Evolutionary conservation across 2,329 filamentous ascomycete species (phyloP).

Genomic region (Myriosclerotinia scirpicola): DNA sequence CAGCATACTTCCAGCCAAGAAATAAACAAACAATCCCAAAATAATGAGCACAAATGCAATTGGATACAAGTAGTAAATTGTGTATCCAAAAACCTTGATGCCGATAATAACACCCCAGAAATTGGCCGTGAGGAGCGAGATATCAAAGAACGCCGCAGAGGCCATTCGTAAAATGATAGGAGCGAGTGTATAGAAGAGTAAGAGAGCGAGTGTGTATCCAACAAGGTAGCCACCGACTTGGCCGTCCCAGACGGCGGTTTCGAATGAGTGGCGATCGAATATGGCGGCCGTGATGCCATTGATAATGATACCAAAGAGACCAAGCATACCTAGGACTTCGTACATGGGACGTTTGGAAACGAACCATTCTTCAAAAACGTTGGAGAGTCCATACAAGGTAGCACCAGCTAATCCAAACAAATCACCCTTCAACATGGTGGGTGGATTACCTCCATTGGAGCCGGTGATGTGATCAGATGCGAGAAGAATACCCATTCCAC

Average conservation of each 20-base stretch:
- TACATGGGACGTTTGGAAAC: slow-evolving; percentile 84
- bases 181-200: slow-evolving; percentile 83
- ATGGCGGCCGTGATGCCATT: slow-evolving; percentile 89
- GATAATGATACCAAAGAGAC: slow-evolving; percentile 84
- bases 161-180: slow-evolving; percentile 88
- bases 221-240: slow-evolving; percentile 76
- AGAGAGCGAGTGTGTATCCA: slow-evolving; percentile 84
- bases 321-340: slow-evolving; percentile 89
- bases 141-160: slow-evolving; percentile 93
- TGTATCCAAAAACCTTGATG: slow-evolving; percentile 76
- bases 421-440: slow-evolving; percentile 84
- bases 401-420: slow-evolving; percentile 88
- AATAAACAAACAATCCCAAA: slow-evolving; percentile 81
- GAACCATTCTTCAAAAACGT: slow-evolving; percentile 92
- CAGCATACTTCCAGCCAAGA: slow-evolving; percentile 75
- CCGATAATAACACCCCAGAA: slow-evolving; percentile 98
- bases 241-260: slow-evolving; percentile 61
- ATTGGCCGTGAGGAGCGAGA: slow-evolving; percentile 87
- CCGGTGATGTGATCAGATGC: slow-evolving; percentile 84
- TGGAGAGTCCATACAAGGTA: slow-evolving; percentile 85
- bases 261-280: slow-evolving; percentile 79
- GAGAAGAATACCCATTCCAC: slow-evolving; percentile 83
- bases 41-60: slow-evolving; percentile 94
- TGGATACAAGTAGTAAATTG: slow-evolving; percentile 87
- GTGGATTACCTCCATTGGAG: slow-evolving; percentile 63